Base-by-base conservation (phyloP, 2,329 filamentous ascomycete genomes). In the Pleurostoma richardsiae region DNA sequence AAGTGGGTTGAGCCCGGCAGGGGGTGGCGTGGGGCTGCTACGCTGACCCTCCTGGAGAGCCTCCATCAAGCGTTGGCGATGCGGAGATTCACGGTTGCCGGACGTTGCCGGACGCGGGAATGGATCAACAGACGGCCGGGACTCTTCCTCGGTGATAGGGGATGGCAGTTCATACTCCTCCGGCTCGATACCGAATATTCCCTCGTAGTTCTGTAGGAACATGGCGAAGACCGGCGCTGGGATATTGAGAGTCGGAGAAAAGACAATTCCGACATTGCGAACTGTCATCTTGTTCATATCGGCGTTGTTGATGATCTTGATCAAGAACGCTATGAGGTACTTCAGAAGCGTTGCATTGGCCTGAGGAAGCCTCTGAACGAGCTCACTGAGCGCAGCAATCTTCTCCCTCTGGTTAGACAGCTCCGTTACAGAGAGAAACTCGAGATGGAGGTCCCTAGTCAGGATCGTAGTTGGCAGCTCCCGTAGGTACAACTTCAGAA, bases 221-320 rank as follows among this genome's bases (percentile, higher is more conserved):
- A 95, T 79, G 4, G 91, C 90, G 63, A 99, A 96, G 8, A 99
- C 86, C 0, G 92, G 91, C 0, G 90, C 90, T 0, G 94, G 92
- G 40, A 99, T 96, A 64, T 97, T 97, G 45, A 99, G 77, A 0
- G 94, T 97, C 1, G 94, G 94, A 11, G 94, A 95, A 66, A 99
- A 99, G 47, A 99, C 92, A 57, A 99, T 97, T 53, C 94, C 92
- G 46, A 99, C 89, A 60, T 99, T 99, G 54, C 92, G 85, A 45
- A 96, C 88, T 8, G 88, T 96, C 94, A 99, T 99, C 75, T 96
- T 97, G 73, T 99, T 99, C 52, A 86, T 74, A 56, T 88, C 85
- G 5, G 90, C 77, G 57, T 96, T 90, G 66, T 94, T 90, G 60
- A 96, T 90, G 57, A 99, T 92, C 59, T 87, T 86, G 61, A 96